Conservation (phyloP, 139 green algal species). For the Closterium sp. region DNA sequence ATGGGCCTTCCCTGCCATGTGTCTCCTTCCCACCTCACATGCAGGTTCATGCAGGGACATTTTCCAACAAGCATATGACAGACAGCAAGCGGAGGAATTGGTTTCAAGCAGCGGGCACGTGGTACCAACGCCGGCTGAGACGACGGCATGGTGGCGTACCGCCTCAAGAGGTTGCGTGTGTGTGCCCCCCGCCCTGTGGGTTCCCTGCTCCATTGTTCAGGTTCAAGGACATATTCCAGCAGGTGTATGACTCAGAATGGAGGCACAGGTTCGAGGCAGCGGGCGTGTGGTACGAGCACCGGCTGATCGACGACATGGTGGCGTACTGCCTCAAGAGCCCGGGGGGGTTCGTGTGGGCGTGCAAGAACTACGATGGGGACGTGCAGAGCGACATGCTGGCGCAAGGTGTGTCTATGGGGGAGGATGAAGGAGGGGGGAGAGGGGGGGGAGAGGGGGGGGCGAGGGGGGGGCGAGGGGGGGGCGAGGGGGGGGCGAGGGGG, state of each 20-base stretch:
- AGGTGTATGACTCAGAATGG: conserved; percentile 62
- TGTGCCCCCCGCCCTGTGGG: conserved; percentile 65
- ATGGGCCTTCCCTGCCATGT: background rate
- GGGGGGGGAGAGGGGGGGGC: background rate
- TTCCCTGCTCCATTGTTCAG: background rate
- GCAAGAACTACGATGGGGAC: conserved; percentile 97
- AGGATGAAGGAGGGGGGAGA: background rate
- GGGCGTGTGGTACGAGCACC: conserved; percentile 93
- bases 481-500: no score
- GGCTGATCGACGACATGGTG: conserved; percentile 97
- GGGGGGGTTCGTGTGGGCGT: conserved; percentile 94
- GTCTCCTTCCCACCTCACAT: no score
- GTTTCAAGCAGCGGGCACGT: conserved; percentile 82
- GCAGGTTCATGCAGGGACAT: conserved; percentile 54
- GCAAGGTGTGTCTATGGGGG: conserved; percentile 53
- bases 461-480: no score
- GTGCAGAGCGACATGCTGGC: conserved; percentile 84
- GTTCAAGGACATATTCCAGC: conserved; percentile 47
- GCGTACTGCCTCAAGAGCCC: conserved; percentile 82
- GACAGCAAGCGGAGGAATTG: conserved; percentile 72
- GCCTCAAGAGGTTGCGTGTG: conserved; percentile 79
- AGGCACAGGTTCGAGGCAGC: conserved; percentile 74
- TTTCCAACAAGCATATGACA: conserved; percentile 44
- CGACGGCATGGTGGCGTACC: conserved; percentile 93
- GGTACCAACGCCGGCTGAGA: conserved; percentile 94